Base-by-base conservation (phyloP, 495 filamentous ascomycete species). In the Neurospora intermedia region DNA sequence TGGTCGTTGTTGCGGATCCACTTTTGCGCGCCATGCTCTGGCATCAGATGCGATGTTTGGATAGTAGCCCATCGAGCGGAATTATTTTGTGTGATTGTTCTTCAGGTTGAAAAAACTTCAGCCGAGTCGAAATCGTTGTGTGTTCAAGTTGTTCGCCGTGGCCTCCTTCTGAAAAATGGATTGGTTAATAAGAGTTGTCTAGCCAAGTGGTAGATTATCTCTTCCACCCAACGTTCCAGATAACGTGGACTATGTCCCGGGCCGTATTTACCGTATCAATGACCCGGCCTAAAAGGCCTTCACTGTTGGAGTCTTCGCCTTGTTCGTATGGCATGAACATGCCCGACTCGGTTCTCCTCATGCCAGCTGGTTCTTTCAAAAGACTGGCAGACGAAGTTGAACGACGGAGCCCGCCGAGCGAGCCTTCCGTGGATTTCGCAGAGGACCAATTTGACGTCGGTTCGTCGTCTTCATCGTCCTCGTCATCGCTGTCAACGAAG, bases 171-270 rank as follows among this genome's bases (percentile, higher is more conserved):
- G 77, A 73, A 79, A 81, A 77, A 81, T 74, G 69, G 45, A 45
- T 75, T 80, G 78, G 80, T 81, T 81, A 81, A 79, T 75, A 79
- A 78, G 70, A 78, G 75, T 62, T 74, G 70, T 78, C 79, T 73
- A 71, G 69, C 74, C 70, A 66, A 72, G 75, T 42, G 69, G 18
- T 70, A 40, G 40, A 72, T 91, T 78, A 94, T 75, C 89, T 86
- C 76, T 92, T 88, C 96, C 95, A 98, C 43, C 95, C 95, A 71
- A 98, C 96, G 79, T 99, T 99, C 94, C 94, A 97, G 75, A 98
- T 93, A 45, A 98, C 94, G 84, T 97, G 93, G 45, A 92, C 94
- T 76, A 99, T 99, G 77, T 99, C 96, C 75, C 90, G 91, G 59
- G 95, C 94, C 9, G 95, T 98, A 84, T 99, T 98, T 77, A 99